A percentile compares a stretch with the other conserved stretches of the same genome.
phyloP scores from a whole-genome alignment of 106 monocot species.

The Posidonia australis region DNA sequence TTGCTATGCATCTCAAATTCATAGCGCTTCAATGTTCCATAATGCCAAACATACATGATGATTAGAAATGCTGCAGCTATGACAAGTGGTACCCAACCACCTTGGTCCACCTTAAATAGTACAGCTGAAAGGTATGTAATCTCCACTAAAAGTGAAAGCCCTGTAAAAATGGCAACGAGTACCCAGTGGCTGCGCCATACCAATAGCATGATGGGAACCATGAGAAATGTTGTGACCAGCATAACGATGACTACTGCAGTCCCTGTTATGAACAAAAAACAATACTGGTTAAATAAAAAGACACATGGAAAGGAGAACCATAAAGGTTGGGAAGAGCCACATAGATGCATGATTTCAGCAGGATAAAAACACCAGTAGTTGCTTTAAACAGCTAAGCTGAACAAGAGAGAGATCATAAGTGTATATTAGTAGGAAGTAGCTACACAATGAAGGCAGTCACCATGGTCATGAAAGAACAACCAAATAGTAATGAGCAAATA shows the following conservation, averaged over 20 bases:
- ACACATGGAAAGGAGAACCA: too few relatives aligned
- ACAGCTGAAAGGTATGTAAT: constrained; percentile 75
- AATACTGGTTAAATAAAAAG: too few relatives aligned
- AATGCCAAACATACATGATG: constrained; percentile 92
- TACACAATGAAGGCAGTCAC: too few relatives aligned
- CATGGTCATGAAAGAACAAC: too few relatives aligned
- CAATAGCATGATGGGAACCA: constrained; percentile 84
- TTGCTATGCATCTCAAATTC: constrained; percentile 83
- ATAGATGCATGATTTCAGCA: too few relatives aligned
- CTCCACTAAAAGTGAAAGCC: constrained; percentile 70
- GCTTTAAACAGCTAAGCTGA: too few relatives aligned
- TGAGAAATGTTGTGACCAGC: constrained; percentile 88
- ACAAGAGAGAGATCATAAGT: too few relatives aligned
- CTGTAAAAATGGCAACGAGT: constrained; percentile 51
- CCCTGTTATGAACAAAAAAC: constrained; percentile 29
- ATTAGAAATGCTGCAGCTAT: constrained; percentile 54
- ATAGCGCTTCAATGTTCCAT: constrained; percentile 58
- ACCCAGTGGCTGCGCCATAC: constrained; percentile 93
- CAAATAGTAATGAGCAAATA: too few relatives aligned
- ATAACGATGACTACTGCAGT: constrained; percentile 91
- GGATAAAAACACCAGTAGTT: too few relatives aligned
- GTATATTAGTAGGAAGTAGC: too few relatives aligned
- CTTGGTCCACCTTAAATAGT: constrained; percentile 78
- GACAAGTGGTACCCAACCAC: constrained; percentile 88
- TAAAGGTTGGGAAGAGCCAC: too few relatives aligned